Evolutionary conservation across 208 protist genomes (phyloP), one percentile per base, ranked within the genome.

Genomic region (Crithidia fasciculata): DNA sequence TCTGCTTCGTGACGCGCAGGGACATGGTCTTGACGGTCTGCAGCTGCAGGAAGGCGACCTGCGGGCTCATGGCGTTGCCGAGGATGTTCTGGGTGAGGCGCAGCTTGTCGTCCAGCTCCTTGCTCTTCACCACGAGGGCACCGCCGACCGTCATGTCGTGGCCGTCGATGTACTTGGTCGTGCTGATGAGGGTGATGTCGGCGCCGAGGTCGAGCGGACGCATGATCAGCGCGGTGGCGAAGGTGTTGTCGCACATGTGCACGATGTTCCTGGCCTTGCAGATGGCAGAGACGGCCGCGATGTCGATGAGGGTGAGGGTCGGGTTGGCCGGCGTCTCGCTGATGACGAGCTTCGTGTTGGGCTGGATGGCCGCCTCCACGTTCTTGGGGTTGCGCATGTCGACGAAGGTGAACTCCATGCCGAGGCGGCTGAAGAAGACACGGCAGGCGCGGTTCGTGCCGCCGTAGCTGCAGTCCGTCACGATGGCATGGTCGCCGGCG

Each of bases 81-180:
- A 96, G 85, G 69, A 93, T 91, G 82, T 98, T 99, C 77, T 98
- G 97, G 5, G 96, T 86, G 40, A 98, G 93, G 45, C 91, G 91
- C 7, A 99, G 44, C 76, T 93, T 90, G 10, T 87, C 87, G 67
- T 89, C 88, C 15, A 98, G 52, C 45, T 94, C 92, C 69, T 97
- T 92, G 72, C 65, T 66, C 54, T 90, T 91, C 36, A 66, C 88
- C 10, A 93, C 82, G 36, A 95, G 75, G 41, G 94, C 88, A 40
- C 98, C 98, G 58, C 92, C 92, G 65, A 99, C 91, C 13, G 94
- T 97, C 83, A 99, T 98, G 73, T 95, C 94, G 80, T 99, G 98
- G 66, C 98, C 98, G 72, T 99, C 98, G 44, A 99, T 85, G 78
- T 97, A 99, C 87, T 99, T 99, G 63, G 97, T 99, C 18, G 97